phyloP scores from a whole-genome alignment of 352 stramenopile species.

The Thraustochytrium sp. region DNA sequence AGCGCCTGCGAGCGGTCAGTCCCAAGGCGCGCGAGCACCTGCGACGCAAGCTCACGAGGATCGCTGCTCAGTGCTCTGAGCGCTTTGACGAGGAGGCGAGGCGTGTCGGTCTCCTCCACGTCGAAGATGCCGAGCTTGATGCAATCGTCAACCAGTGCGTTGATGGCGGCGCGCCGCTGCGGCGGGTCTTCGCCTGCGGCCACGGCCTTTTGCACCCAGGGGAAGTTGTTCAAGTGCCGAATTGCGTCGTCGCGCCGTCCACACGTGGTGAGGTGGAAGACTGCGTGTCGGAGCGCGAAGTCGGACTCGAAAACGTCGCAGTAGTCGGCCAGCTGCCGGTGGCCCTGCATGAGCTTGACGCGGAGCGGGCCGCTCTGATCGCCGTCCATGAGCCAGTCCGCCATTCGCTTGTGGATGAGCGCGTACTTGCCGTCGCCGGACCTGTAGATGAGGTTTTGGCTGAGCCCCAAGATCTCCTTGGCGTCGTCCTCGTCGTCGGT shows the following conservation, averaged over 20 bases:
- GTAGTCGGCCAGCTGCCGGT: background rate
- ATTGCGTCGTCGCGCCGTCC: background rate
- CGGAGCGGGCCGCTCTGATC: background rate
- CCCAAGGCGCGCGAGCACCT: background rate
- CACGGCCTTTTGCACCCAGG: background rate
- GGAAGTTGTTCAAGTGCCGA: background rate
- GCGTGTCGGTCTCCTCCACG: background rate
- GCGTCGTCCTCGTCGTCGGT: background rate
- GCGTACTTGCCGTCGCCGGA: background rate
- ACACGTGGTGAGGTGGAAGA: background rate
- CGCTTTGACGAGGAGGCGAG: background rate
- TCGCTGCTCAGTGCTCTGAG: background rate
- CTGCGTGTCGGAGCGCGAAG: background rate
- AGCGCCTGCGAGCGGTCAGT: too few relatives aligned
- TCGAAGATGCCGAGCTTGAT: background rate
- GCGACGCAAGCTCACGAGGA: background rate
- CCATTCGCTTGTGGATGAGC: background rate
- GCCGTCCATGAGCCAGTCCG: background rate
- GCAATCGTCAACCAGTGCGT: too few relatives aligned
- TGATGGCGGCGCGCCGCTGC: background rate
- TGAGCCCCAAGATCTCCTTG: background rate
- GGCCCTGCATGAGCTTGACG: background rate
- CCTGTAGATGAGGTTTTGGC: background rate
- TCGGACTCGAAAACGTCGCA: background rate
- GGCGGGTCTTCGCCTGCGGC: background rate